Evolutionary conservation across 2,329 filamentous ascomycete genomes (phyloP), one percentile per base, ranked within the genome.

Genomic region (Neofusicoccum ribis): DNA sequence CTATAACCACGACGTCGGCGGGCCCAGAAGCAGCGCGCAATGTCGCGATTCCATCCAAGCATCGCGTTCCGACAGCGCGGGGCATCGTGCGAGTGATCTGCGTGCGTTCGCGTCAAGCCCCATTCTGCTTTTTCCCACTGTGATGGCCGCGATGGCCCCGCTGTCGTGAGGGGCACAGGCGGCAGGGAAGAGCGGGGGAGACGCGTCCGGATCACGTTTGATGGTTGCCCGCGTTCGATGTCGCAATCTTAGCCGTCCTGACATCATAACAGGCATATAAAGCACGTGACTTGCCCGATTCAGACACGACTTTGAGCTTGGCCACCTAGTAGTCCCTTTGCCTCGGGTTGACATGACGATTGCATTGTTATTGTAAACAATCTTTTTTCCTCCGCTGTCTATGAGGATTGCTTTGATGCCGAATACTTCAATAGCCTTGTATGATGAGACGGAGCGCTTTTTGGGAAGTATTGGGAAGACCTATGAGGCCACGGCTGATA

Each of bases 1-100:
- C 56, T 60, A 60, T 60, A 60, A 36, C 43, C 23, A 44, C 27
- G 12, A 14, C n/a, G 27, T 20, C 27, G 7, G 56, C 56, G 56
- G 56, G 41, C 37, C 43, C 56, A 31, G 56, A 23, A 60, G 39
- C 54, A 7, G n/a, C 31, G 31, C 27, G 43, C 31, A 46, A 60
- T 60, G 56, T 60, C 56, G 56, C 56, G 56, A 60, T 60, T 60
- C 31, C 43, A 20, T n/a, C n/a, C 27, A 15, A 60, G 56, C 56
- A 60, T 60, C 43, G 41, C 56, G 56, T 37, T 47, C 41, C 56
- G 39, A 12, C 14, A 8, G 20, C 15, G 31, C 31, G 31, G 50
- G 15, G 15, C 15, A 56, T 56, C n/a, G 37, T 44, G 15, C 9
- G 39, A 47, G 23, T 27, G 56, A 60, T 60, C 56, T 47, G 56